Evolutionary conservation across 108 stramenopile genomes (phyloP), one percentile per base, ranked within the genome.

Genomic region (Licmophora abbreviata): DNA sequence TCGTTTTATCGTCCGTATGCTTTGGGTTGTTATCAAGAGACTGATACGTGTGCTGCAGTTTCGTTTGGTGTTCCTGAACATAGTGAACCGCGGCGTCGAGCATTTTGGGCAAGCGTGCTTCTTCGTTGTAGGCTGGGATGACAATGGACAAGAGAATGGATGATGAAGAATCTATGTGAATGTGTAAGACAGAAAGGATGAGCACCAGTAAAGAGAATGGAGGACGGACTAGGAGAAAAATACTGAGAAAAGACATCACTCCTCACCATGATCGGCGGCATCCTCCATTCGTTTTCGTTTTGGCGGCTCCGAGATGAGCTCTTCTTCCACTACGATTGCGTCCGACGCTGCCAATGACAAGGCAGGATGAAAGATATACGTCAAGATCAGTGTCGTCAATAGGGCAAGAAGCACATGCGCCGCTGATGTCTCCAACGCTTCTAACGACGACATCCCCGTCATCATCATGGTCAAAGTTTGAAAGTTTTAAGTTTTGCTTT

Each of bases 111-210:
- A 97, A 73, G 26, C 96, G 71, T 10, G 75, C 75, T 54, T 90
- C 76, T 70, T 97, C 96, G 59, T 97, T 95, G 77, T 94, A 94
- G 7, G 96, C 96, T 15, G 96, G 96, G 29, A 97, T 81, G 15
- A 97, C 70, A 2, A 95, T 57, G n/a, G 88, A 80, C 1, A 93
- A 59, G 11, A 71, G 48, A 21, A 61, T 21, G 14, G n/a, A 24
- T 46, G 44, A 46, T 46, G 20, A 24, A 1, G 44, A 40, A 14
- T 9, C 1, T 35, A 12, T 11, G 34, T 35, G 34, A 11, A 12
- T 35, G 34, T 35, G 34, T 35, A 12, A 35, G 34, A 35, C 11
- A 35, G 34, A 35, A 35, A 35, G 34, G 12, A 11, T 11, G 11
- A 35, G 12, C 11, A 35, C 9, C 34, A 35, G 12, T 11, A 9